Percentiles rank a stretch among this genome's conserved stretches.
Evolutionary conservation across 1,139 yeast genomes (phyloP).

Genomic region (Pichia sp.): DNA sequence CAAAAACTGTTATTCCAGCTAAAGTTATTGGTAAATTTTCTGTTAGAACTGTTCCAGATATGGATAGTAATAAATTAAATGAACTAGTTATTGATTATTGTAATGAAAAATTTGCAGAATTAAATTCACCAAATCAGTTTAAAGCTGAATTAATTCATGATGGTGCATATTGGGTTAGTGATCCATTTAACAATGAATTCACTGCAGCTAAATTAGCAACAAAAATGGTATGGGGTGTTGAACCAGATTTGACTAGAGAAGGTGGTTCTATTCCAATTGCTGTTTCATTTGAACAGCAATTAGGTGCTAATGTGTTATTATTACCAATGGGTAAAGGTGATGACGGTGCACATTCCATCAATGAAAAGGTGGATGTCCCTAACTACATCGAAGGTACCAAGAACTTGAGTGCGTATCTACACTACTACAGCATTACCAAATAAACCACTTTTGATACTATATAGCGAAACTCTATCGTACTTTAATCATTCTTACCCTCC

Average conservation of each 20-base stretch:
- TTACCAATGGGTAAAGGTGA: conserved; percentile 98
- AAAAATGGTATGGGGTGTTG: conserved; percentile 86
- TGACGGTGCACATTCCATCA: conserved; percentile 98
- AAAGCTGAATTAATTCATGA: conserved; percentile 79
- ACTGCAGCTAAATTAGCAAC: conserved; percentile 95
- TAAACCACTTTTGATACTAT: too few relatives aligned
- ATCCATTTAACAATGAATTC: conserved; percentile 88
- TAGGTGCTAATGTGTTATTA: conserved; percentile 78
- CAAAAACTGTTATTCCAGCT: conserved; percentile 96
- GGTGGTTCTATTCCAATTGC: conserved; percentile 99
- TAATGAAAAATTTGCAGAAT: conserved; percentile 54
- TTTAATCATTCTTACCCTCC: too few relatives aligned
- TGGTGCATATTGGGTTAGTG: conserved; percentile 94
- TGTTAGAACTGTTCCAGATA: conserved; percentile 94
- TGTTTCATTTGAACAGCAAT: conserved; percentile 78
- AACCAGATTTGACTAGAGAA: conserved; percentile 96
- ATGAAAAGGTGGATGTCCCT: conserved; percentile 83
- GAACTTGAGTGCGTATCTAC: conserved; percentile 89
- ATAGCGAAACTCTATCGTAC: background rate
- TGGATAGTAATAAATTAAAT: conserved; percentile 74
- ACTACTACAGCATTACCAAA: conserved; percentile 50
- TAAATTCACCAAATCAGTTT: conserved; percentile 71
- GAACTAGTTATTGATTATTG: conserved; percentile 69
- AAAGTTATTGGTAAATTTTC: conserved; percentile 92
- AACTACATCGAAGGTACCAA: conserved; percentile 93